Percentiles rank a stretch among this genome's conserved stretches.
Evolutionary conservation across 169 alveolate genomes (phyloP).

Genomic region (Theileria luwenshuni): DNA sequence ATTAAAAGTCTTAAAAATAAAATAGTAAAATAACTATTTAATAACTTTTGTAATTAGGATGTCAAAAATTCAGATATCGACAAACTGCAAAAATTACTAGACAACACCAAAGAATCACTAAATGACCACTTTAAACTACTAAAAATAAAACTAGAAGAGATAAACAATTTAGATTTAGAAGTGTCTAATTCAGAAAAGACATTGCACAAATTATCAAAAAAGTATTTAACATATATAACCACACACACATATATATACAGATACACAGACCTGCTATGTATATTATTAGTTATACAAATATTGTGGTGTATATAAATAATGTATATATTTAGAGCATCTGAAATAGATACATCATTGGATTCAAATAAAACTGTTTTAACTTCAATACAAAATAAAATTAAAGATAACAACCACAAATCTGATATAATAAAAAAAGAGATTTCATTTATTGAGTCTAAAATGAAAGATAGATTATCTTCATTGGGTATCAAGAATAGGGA

Average conservation of each 20-base stretch:
- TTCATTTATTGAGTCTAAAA: slow-evolving; percentile 14
- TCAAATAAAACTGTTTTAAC: not conserved
- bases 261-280: slow-evolving; percentile 33
- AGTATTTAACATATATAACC: slow-evolving; percentile 43
- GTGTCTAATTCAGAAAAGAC: slow-evolving; percentile 37
- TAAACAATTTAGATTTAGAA: slow-evolving; percentile 34
- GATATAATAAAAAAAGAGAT: slow-evolving; percentile 1
- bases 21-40: not conserved
- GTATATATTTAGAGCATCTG: slow-evolving; percentile 12
- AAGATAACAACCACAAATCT: slow-evolving; percentile 3
- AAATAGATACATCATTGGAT: slow-evolving; percentile 6
- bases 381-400: slow-evolving; percentile 8
- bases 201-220: slow-evolving; percentile 16
- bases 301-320: not conserved
- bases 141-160: slow-evolving; percentile 40
- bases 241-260: too few relatives aligned
- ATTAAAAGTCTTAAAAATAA: slow-evolving; percentile 2
- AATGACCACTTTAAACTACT: slow-evolving; percentile 41
- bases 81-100: slow-evolving; percentile 47
- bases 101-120: slow-evolving; percentile 40
- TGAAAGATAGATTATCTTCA: not conserved
- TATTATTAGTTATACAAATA: slow-evolving; percentile 31
- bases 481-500: not conserved
- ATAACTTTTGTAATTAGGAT: slow-evolving; percentile 44
- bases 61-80: slow-evolving; percentile 56